Conservation (phyloP, 495 filamentous ascomycete genomes). For the Daldinia vernicosa region DNA sequence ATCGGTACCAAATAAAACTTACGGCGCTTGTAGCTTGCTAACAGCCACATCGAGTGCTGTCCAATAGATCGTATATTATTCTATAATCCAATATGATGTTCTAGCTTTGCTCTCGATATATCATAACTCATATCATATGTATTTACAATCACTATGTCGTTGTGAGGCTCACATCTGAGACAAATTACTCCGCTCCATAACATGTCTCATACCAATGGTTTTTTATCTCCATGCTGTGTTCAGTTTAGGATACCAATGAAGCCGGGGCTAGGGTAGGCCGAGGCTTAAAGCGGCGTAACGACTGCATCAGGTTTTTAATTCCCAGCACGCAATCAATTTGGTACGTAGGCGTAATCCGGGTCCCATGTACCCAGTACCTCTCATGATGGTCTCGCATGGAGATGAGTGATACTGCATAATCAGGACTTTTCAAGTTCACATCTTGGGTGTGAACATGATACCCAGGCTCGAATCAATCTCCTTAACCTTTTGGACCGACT, state of each 20-base stretch:
- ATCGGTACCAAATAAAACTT: neutral
- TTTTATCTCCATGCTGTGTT: neutral
- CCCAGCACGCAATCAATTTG: neutral
- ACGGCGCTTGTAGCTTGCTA: neutral
- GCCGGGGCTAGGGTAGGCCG: neutral
- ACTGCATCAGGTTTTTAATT: neutral
- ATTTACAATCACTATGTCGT: no score
- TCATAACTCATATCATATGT: no score
- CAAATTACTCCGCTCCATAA: no score
- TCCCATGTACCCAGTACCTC: neutral
- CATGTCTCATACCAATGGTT: no score
- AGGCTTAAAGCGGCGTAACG: neutral
- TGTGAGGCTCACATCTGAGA: no score
- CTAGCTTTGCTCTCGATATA: no score
- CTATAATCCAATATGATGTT: no score
- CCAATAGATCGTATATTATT: no score
- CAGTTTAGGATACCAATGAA: neutral
- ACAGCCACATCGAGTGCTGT: no score
- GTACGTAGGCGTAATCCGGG: neutral
- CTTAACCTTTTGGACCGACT: conserved; percentile 65
- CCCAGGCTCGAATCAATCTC: conserved; percentile 63
- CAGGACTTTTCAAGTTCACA: neutral
- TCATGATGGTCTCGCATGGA: neutral
- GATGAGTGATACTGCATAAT: neutral
- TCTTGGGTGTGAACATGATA: conserved; percentile 25